phyloP scores from a whole-genome alignment of 345 rosid genomes.

The Mercurialis annua region DNA sequence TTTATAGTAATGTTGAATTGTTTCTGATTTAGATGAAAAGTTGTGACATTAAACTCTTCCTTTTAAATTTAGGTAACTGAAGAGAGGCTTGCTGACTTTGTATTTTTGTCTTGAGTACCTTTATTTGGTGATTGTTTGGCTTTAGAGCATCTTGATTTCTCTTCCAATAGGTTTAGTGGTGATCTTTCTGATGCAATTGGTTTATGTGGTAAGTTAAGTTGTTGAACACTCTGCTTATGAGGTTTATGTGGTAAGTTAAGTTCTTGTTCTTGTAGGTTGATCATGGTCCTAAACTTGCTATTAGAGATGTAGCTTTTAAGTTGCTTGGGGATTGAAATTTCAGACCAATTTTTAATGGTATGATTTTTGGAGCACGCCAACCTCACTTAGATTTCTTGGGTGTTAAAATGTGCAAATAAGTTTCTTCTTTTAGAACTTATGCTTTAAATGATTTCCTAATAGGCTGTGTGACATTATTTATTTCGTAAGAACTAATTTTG shows the following conservation, averaged over 20 bases:
- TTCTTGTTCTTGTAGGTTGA: too few relatives aligned
- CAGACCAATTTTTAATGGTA: background rate
- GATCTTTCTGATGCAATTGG: conserved; percentile 54
- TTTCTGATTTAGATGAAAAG: too few relatives aligned
- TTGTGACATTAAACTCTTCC: too few relatives aligned
- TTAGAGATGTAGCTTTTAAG: background rate
- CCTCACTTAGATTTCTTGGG: background rate
- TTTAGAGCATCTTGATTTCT: conserved; percentile 68
- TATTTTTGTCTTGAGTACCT: too few relatives aligned
- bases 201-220: conserved; percentile 52
- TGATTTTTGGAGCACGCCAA: background rate
- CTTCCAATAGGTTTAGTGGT: conserved; percentile 60
- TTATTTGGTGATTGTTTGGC: conserved; percentile 60
- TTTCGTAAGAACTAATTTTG: background rate
- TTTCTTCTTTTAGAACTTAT: background rate
- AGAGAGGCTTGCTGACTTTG: too few relatives aligned
- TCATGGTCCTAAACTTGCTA: background rate
- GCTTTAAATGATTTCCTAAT: background rate
- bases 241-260: too few relatives aligned
- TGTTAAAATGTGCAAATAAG: background rate
- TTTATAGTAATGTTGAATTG: too few relatives aligned
- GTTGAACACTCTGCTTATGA: too few relatives aligned
- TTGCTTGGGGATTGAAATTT: background rate
- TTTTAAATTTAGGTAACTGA: too few relatives aligned
- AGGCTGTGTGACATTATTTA: background rate